These are phyloP conservation scores for Colletotrichum phormii DNA, from an alignment of 2,329 filamentous ascomycete genomes.

Conservation along the genomic window DNA sequence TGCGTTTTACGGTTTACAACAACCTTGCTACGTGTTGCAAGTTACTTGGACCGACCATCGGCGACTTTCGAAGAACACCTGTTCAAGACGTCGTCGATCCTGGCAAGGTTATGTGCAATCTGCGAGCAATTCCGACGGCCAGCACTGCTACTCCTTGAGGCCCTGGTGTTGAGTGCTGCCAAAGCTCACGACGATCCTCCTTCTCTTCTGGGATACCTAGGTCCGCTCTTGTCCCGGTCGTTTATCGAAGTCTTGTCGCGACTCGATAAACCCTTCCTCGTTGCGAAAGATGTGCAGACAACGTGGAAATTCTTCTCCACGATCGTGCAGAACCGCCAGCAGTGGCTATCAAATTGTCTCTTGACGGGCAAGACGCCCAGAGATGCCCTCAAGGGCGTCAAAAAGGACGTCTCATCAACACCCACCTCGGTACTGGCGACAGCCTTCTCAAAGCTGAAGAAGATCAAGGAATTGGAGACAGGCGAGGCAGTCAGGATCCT, in stretches of 20 bases:
- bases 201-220: conserved; percentile 93
- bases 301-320: conserved; percentile 90
- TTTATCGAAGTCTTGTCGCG: conserved; percentile 84
- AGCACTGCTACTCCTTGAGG: conserved; percentile 77
- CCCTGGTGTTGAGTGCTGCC: conserved; percentile 77
- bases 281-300: conserved; percentile 71
- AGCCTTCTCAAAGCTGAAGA: conserved; percentile 77
- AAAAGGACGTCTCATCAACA: conserved; percentile 61
- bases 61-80: conserved; percentile 80
- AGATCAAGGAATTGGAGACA: conserved; percentile 73
- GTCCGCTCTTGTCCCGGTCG: conserved; percentile 82
- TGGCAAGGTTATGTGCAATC: conserved; percentile 81
- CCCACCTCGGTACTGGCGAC: conserved; percentile 76
- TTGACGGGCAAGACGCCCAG: conserved; percentile 89
- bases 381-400: conserved; percentile 72
- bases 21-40: conserved; percentile 77
- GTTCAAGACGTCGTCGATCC: conserved; percentile 81
- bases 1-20: conserved; percentile 75
- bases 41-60: conserved; percentile 70
- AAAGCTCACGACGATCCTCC: conserved; percentile 79
- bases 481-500: conserved; percentile 79
- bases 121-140: conserved; percentile 74
- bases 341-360: conserved; percentile 95
- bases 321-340: conserved; percentile 89
- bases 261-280: conserved; percentile 79